Conservation (phyloP, 306 rosid species). For the Sechiopsis laciniata region DNA sequence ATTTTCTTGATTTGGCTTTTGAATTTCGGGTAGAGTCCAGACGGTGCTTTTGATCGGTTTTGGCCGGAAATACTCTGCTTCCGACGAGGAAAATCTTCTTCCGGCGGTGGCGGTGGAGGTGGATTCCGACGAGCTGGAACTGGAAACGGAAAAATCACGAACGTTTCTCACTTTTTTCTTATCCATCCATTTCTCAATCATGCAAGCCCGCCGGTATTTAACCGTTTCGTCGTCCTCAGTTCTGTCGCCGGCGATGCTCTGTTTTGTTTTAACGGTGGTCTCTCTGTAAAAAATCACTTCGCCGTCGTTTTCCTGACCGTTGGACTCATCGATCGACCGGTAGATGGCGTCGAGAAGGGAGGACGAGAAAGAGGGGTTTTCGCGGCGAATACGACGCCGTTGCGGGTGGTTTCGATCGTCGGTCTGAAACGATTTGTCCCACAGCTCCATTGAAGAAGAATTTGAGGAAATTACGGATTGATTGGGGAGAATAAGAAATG, state of each 20-base stretch:
- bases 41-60: conserved; percentile 57
- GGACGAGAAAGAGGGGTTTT: conserved; percentile 89
- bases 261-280: conserved; percentile 44
- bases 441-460: conserved; percentile 45
- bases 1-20: conserved; percentile 48
- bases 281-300: conserved; percentile 40
- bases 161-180: conserved; percentile 24
- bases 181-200: conserved; percentile 67
- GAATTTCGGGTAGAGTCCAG: conserved; percentile 22
- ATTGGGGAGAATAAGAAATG: no score
- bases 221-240: conserved; percentile 31
- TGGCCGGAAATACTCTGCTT: conserved; percentile 46
- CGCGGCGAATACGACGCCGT: conserved; percentile 43
- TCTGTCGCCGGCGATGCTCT: conserved; percentile 26
- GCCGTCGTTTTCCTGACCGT: conserved; percentile 22
- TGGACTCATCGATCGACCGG: conserved; percentile 78
- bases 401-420: conserved; percentile 4
- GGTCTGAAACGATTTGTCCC: conserved; percentile 31
- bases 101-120: conserved; percentile 38
- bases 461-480: neutral
- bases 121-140: conserved; percentile 56
- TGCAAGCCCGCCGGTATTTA: conserved; percentile 40
- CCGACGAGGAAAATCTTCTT: conserved; percentile 80
- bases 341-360: conserved; percentile 79
- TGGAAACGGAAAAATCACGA: conserved; percentile 45